phyloP scores from a whole-genome alignment of 805 yeast species.

The Wickerhamomyces silvicola region DNA sequence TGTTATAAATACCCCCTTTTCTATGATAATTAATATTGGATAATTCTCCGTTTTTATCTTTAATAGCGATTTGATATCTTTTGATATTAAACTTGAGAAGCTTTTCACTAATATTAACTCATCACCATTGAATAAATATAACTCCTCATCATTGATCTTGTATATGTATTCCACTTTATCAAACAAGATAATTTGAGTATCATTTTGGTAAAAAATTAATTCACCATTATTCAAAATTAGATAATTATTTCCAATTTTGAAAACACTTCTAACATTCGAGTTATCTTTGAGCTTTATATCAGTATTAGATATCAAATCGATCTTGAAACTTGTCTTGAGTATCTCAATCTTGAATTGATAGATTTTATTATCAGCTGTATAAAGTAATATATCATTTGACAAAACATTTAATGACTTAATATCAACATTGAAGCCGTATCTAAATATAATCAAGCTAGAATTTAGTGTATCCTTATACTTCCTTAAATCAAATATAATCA shows the following conservation, averaged over 20 bases:
- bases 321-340: constrained; percentile 10
- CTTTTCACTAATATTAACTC: constrained; percentile 22
- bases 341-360: constrained; percentile 20
- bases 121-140: constrained; percentile 35
- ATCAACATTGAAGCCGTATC: constrained; percentile 20
- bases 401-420: constrained; percentile 15
- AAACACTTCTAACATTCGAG: constrained; percentile 8
- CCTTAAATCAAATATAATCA: constrained; percentile 20
- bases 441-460: constrained; percentile 21
- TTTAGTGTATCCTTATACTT: constrained; percentile 14
- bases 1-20: constrained; percentile 34
- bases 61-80: constrained; percentile 17
- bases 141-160: constrained; percentile 17
- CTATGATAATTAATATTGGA: constrained; percentile 19
- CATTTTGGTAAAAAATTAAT: constrained; percentile 14
- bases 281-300: constrained; percentile 7
- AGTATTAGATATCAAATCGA: constrained; percentile 14
- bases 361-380: constrained; percentile 11
- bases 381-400: constrained; percentile 17
- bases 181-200: constrained; percentile 15
- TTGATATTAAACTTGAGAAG: constrained; percentile 7
- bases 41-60: constrained; percentile 23
- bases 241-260: constrained; percentile 13
- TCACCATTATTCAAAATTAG: constrained; percentile 21
- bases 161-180: constrained; percentile 21